phyloP scores from a whole-genome alignment of 2,329 filamentous ascomycete genomes.

The Fusarium sarcochroum region DNA sequence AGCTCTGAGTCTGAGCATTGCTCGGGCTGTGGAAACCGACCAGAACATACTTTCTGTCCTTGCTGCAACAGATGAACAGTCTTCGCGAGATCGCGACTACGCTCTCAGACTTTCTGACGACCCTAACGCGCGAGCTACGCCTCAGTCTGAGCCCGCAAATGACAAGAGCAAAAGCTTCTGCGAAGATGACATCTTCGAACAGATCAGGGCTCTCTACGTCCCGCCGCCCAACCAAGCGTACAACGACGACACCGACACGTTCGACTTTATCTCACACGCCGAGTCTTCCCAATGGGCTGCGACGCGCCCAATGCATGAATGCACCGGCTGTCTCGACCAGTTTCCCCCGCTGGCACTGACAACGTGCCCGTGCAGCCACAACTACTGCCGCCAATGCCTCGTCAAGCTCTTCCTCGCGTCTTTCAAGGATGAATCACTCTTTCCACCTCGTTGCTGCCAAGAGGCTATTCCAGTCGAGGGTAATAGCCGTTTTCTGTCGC shows the following conservation, averaged over 20 bases:
- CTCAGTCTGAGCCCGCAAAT: no score
- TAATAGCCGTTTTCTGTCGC: constrained; percentile 53
- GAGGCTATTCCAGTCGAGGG: constrained; percentile 56
- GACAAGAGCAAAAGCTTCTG: no score
- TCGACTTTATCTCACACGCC: background rate
- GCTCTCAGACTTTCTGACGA: constrained; percentile 1
- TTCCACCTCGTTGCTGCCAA: constrained; percentile 68
- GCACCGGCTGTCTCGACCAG: constrained; percentile 13
- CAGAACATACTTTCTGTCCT: background rate
- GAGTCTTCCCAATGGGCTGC: constrained; percentile 15
- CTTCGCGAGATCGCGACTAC: constrained; percentile 10
- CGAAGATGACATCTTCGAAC: background rate
- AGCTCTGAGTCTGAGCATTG: constrained; percentile 15
- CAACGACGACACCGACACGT: background rate
- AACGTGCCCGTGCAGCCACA: constrained; percentile 57
- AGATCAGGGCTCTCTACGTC: constrained; percentile 4
- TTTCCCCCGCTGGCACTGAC: background rate
- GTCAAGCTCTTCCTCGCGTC: constrained; percentile 58
- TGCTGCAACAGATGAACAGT: background rate
- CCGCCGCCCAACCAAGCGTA: background rate
- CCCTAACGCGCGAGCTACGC: no score
- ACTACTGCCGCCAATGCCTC: constrained; percentile 67
- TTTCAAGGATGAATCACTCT: constrained; percentile 64
- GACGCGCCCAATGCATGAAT: background rate
- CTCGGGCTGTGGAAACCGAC: constrained; percentile 15